Evolutionary conservation across 148 eudicot genomes (phyloP), one percentile per base, ranked within the genome.

Genomic region (Vaccinium vitisidaea): DNA sequence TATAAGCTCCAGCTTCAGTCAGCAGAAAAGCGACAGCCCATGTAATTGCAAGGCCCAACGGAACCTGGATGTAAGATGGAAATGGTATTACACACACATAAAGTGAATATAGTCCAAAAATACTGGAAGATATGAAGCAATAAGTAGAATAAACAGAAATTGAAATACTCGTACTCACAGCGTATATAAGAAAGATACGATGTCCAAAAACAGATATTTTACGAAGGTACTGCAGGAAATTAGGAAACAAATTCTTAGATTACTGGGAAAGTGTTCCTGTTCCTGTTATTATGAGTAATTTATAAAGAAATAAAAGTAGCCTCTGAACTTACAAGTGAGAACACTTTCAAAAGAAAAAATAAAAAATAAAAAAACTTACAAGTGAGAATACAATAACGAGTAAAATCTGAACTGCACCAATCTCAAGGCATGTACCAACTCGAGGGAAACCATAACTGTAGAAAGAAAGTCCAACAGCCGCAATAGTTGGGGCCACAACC

Each of bases 391-490:
- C 88, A 77, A 97, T 87, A 67, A 97, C 94, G 69, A 97, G 91
- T 85, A 95, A 86, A 84, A 97, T 95, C 91, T 97, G 99, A 84
- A 94, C 84, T 48, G 90, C 93, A 83, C 99, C 99, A 85, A 97
- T 97, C 91, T 97, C 99, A 84, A 95, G 90, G 89, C 99, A 97
- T 21, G 94, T 88, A 77, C 99, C 99, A 83, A 97, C 93, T 87
- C 87, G 94, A 43, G 99, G 98, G 88, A 97, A 93, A 65, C 99
- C 99, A 83, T 97, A 97, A 88, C 98, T 94, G 84, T 94, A 97
- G 87, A 97, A 97, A 56, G 99, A 94, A 85, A 97, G 98, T 58
- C 99, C 99, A 23, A 97, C 99, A 55, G 98, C 99, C 78, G 99
- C 99, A 84, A 97, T 88, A 75, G 99, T 97, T 82, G 99, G 99